Percentiles rank a stretch among this genome's conserved stretches.
These are phyloP conservation scores for Bretschneidera sinensis DNA, from an alignment of 345 rosid genomes.

Conservation along the genomic window DNA sequence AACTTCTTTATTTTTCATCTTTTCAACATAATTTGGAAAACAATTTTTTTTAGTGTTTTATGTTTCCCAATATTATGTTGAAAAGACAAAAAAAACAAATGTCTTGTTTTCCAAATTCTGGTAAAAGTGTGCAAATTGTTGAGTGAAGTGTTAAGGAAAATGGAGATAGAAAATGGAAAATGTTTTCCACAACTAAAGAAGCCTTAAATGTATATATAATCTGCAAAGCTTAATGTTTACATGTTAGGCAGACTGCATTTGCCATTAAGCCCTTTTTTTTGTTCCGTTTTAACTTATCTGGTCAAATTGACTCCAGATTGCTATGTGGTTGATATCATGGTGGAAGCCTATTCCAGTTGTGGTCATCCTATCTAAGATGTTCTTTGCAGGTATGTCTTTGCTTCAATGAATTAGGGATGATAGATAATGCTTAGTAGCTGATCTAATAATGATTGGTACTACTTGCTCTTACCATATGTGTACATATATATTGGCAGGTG, in stretches of 20 bases:
- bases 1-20: too few relatives aligned
- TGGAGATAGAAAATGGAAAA: too few relatives aligned
- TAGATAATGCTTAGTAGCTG: not conserved
- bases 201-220: too few relatives aligned
- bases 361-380: constrained; percentile 65
- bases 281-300: constrained; percentile 6
- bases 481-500: constrained; percentile 39
- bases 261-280: not conserved
- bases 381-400: constrained; percentile 64
- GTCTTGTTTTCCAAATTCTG: too few relatives aligned
- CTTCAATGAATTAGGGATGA: not conserved
- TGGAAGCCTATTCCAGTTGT: constrained; percentile 62
- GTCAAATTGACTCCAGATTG: constrained; percentile 41
- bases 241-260: not conserved
- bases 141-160: too few relatives aligned
- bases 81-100: too few relatives aligned
- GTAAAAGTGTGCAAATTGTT: too few relatives aligned
- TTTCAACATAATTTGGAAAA: too few relatives aligned
- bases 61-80: too few relatives aligned
- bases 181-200: too few relatives aligned
- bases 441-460: constrained; percentile 9
- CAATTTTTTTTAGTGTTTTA: too few relatives aligned
- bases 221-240: not conserved
- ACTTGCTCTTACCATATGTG: constrained; percentile 2
- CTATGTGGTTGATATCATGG: constrained; percentile 76